Percentiles rank a stretch among this genome's conserved stretches.
Conservation (phyloP, 257 asterid genomes). For the Petunia axillaris region DNA sequence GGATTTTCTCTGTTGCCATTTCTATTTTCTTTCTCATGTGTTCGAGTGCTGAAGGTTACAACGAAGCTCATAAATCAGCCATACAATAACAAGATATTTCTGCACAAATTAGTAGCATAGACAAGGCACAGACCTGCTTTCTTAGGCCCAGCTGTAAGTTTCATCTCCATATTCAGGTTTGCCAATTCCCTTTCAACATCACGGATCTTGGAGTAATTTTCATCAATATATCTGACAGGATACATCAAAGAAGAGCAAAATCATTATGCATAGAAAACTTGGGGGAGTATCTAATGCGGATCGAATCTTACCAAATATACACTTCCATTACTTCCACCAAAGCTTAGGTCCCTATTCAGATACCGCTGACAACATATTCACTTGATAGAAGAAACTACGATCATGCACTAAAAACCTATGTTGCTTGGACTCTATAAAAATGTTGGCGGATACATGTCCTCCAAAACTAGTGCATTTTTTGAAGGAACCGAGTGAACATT, state of each 20-base stretch:
- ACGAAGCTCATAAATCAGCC: conserved; percentile 16
- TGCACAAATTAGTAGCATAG: conserved; percentile 24
- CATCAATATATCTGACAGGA: conserved; percentile 79
- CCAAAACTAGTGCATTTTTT: too few relatives aligned
- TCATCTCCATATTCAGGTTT: conserved; percentile 86
- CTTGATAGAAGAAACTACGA: neutral
- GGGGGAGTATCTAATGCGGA: neutral
- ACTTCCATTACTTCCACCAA: neutral
- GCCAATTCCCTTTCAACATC: conserved; percentile 93
- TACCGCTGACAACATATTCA: neutral
- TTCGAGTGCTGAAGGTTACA: conserved; percentile 70
- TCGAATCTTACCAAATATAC: neutral
- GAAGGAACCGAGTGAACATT: too few relatives aligned
- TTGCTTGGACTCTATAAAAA: too few relatives aligned
- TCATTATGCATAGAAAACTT: conserved; percentile 14
- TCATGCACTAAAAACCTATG: neutral
- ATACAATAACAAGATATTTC: conserved; percentile 17
- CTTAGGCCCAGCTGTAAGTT: conserved; percentile 96
- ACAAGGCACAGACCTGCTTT: conserved; percentile 61
- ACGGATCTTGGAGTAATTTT: conserved; percentile 89
- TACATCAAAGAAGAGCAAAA: conserved; percentile 26
- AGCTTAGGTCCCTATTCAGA: neutral
- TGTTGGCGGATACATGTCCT: too few relatives aligned
- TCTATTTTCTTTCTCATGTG: conserved; percentile 95
- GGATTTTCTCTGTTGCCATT: conserved; percentile 76